Evolutionary conservation across 2,329 filamentous ascomycete species (phyloP).

Genomic region (Pseudogymnoascus sp.): DNA sequence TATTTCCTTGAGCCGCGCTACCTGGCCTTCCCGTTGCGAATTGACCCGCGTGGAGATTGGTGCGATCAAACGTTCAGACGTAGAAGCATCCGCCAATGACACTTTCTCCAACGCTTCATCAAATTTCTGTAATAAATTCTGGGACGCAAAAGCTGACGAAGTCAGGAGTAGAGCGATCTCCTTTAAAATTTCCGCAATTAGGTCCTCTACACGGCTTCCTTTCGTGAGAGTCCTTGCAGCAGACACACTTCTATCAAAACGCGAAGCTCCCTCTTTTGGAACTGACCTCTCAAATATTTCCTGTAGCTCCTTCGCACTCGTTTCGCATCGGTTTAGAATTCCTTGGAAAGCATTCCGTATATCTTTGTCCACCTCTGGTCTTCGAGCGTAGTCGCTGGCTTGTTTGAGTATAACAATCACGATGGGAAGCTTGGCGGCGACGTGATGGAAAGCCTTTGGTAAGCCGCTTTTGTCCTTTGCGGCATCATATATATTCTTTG

Average conservation of each 20-base stretch:
- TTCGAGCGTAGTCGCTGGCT: background rate
- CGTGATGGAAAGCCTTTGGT: conserved; percentile 11
- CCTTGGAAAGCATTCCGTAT: background rate
- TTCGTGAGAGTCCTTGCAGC: conserved; percentile 5
- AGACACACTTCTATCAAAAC: background rate
- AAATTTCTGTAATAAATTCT: background rate
- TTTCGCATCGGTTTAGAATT: background rate
- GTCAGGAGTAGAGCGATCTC: background rate
- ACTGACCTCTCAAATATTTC: background rate
- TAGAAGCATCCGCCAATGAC: background rate
- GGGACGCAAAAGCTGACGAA: background rate
- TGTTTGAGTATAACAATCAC: background rate
- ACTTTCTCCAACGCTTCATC: background rate
- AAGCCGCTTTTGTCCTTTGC: conserved; percentile 13
- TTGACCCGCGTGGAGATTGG: background rate
- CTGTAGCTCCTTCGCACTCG: background rate
- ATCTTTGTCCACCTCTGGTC: background rate
- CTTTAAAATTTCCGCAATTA: background rate
- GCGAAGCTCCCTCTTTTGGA: background rate
- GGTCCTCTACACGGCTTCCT: background rate
- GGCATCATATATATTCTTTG: conserved; percentile 15
- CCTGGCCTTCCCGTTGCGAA: background rate
- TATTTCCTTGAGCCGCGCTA: background rate
- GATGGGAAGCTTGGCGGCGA: background rate
- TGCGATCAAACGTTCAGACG: background rate